phyloP scores from a whole-genome alignment of 148 eudicot species.

The Fagopyrum esculentum region DNA sequence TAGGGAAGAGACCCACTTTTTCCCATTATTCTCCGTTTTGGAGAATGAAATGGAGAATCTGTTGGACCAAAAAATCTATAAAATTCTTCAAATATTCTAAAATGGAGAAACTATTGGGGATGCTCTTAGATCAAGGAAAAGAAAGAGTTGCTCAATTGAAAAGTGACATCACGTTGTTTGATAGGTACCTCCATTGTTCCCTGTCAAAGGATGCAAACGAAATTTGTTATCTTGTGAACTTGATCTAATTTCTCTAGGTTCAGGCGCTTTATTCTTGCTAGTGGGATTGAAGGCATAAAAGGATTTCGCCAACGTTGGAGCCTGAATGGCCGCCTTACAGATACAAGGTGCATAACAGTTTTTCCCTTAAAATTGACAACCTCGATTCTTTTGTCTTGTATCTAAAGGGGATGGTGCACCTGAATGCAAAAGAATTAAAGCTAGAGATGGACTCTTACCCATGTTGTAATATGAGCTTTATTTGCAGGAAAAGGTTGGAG shows the following conservation, averaged over 20 bases:
- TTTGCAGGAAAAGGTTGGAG: constrained; percentile 63
- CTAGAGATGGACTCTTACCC: not conserved
- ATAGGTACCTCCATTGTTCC: constrained; percentile 42
- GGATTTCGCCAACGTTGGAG: constrained; percentile 98
- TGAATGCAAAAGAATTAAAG: not conserved
- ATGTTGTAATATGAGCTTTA: constrained; percentile 8
- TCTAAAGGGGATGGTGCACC: not conserved
- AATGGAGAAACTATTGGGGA: no score
- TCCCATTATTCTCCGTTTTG: no score
- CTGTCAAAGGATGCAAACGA: not conserved
- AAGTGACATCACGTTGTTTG: constrained; percentile 61
- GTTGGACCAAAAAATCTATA: no score
- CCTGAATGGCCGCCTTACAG: constrained; percentile 77
- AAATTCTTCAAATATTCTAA: no score
- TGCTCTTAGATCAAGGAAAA: constrained; percentile 44
- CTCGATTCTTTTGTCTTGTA: not conserved
- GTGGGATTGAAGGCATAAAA: constrained; percentile 81
- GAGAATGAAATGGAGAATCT: no score
- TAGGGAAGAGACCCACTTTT: no score
- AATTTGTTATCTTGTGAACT: not conserved
- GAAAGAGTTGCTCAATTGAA: constrained; percentile 70
- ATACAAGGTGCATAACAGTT: constrained; percentile 40
- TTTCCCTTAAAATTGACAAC: not conserved
- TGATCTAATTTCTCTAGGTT: not conserved
- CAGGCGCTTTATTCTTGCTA: constrained; percentile 93